Base-by-base conservation (phyloP, 2,329 filamentous ascomycete species). In the Stromatinia cepivora region DNA sequence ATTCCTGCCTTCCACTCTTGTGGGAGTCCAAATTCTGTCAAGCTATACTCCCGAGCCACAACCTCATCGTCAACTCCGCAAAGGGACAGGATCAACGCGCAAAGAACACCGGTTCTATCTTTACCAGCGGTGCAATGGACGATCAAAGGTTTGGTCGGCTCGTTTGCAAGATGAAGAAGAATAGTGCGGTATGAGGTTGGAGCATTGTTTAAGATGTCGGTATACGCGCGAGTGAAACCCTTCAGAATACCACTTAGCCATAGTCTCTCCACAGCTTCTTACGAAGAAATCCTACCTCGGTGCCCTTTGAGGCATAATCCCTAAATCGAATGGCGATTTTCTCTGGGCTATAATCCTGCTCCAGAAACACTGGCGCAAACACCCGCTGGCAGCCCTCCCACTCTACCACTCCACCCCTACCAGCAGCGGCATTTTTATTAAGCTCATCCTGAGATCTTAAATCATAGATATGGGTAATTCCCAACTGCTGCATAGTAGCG, bases 111-210 rank as follows among this genome's bases (percentile, higher is more conserved):
- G 0, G 91, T 93, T 56, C 91, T 84, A 78, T 94, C 91, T 79
- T 94, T 94, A 17, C 91, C 91, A 0, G 89, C 90, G 0, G 90
- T 91, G 78, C 91, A 93, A 76, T 94, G 90, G 10, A 93, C 81
- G 9, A 92, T 81, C 13, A 90, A 79, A 10, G 88, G 87, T 4
- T 80, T 78, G 3, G 79, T 75, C 2, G 82, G 77, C 6, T 76
- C 73, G 56, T 81, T 74, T 13, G 76, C 71, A 13, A 80, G 73
- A 34, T 79, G 76, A 9, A 78, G 63, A 63, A 79, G 69, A 70
- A 93, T 90, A 1, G 81, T 81, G n/a, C 79, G 78, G 76, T 86
- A 90, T 1, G 85, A 82, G 10, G 81, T 79, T 0, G 84, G 83
- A 0, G 82, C 89, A 34, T 83, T 79, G 11, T 80, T 77, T 48